A percentile compares a stretch with the other conserved stretches of the same genome.
Evolutionary conservation across 805 yeast species (phyloP).

Genomic region (Starmerella vitae): DNA sequence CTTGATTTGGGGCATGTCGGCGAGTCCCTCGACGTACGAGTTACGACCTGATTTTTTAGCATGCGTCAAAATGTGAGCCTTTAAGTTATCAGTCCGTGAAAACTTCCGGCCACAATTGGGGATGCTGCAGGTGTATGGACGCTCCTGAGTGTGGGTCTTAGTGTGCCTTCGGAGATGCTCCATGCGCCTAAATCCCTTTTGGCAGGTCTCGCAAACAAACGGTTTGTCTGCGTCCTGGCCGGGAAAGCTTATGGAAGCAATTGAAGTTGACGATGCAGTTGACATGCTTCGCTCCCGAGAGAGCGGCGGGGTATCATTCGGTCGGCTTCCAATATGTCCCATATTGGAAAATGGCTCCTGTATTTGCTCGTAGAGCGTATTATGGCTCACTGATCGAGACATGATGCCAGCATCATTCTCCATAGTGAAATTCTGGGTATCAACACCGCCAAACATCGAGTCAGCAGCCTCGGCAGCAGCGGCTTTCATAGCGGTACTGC

Average conservation of each 20-base stretch:
- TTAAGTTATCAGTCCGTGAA: constrained; percentile 62
- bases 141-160: constrained; percentile 63
- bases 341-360: too few species aligned
- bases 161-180: constrained; percentile 41
- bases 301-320: neutral
- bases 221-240: constrained; percentile 23
- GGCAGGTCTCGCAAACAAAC: constrained; percentile 28
- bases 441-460: neutral
- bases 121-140: constrained; percentile 56
- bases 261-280: neutral
- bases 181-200: constrained; percentile 30
- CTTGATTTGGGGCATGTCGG: constrained; percentile 14
- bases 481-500: constrained; percentile 2
- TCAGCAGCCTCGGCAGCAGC: constrained; percentile 8
- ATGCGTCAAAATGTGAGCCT: constrained; percentile 67
- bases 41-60: constrained; percentile 32
- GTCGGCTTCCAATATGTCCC: too few species aligned
- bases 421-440: neutral
- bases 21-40: constrained; percentile 30
- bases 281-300: constrained; percentile 8
- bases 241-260: neutral
- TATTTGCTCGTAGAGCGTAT: too few species aligned
- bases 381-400: neutral
- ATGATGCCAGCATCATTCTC: constrained; percentile 4
- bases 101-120: constrained; percentile 49